A percentile compares a stretch with the other conserved stretches of the same genome.
These are phyloP conservation scores for Penicillium dipodomyicola DNA, from an alignment of 495 filamentous ascomycete genomes.

Conservation along the genomic window DNA sequence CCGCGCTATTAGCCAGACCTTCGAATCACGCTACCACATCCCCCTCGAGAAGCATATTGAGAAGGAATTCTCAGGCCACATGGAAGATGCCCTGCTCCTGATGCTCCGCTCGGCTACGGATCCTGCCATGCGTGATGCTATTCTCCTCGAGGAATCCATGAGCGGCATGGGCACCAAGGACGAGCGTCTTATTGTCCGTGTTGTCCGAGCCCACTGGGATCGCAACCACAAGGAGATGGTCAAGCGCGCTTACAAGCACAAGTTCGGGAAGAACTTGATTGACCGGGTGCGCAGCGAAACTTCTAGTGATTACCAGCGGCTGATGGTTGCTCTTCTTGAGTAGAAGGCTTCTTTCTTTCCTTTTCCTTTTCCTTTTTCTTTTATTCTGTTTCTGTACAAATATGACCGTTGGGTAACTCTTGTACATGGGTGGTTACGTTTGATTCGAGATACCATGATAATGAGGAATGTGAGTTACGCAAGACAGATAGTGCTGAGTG, in stretches of 20 bases:
- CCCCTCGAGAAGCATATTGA: conserved; percentile 69
- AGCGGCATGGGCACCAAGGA: conserved; percentile 85
- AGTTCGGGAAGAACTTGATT: conserved; percentile 59
- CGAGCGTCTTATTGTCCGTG: conserved; percentile 65
- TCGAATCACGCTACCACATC: conserved; percentile 61
- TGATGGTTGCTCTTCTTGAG: conserved; percentile 44
- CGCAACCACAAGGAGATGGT: conserved; percentile 66
- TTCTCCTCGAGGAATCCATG: conserved; percentile 80
- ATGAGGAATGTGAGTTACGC: conserved; percentile 1
- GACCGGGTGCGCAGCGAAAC: conserved; percentile 75
- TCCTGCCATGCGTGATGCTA: conserved; percentile 77
- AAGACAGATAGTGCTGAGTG: not conserved
- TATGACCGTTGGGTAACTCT: not conserved
- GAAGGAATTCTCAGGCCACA: conserved; percentile 86
- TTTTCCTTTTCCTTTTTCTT: not conserved
- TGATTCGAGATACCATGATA: conserved; percentile 4
- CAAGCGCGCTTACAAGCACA: conserved; percentile 65
- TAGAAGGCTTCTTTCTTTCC: conserved; percentile 15
- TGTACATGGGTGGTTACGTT: not conserved
- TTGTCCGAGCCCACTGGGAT: conserved; percentile 81
- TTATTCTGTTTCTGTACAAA: not conserved
- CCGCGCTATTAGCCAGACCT: conserved; percentile 71
- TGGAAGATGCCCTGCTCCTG: conserved; percentile 78
- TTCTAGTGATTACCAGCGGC: conserved; percentile 76
- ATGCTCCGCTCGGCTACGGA: conserved; percentile 76